Base-by-base conservation (phyloP, 371 early-diverging fungal species). In the Umbelopsis sp. region DNA sequence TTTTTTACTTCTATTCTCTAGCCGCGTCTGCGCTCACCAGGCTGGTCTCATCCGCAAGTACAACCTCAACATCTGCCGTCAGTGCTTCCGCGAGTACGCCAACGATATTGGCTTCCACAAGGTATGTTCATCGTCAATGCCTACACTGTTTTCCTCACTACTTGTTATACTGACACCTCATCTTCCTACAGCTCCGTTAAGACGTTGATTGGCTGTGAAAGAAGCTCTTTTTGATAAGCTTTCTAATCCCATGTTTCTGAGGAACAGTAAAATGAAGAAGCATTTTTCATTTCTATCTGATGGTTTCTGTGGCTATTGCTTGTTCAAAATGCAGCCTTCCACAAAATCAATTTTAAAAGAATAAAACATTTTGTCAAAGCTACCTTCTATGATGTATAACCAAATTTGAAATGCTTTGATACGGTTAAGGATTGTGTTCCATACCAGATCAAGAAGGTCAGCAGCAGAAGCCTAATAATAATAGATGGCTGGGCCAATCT, bases 31-130 rank as follows among this genome's bases (percentile, higher is more conserved):
- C 87, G 89, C 94, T 69, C 97, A 98, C 92, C 96, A 91, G 77
- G 96, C 96, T 74, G 99, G 99, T 90, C 89, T 99, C 74, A 99
- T 99, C 87, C 96, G 99, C 90, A 99, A 97, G 91, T 97, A 98
- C 92, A 91, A 89, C 72, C 87, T 99, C 70, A 92, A 96, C 90
- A 86, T 99, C 74, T 99, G 99, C 94, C 94, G 99, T 90, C 97
- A 99, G 89, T 99, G 99, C 92, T 98, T 99, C 94, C 97, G 98
- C 83, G 97, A 98, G 87, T 93, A 98, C 87, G 88, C 99, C 80
- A 84, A 84, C 70, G 96, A 96, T 82, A 98, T 99, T 87, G 99
- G 99, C 74, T 99, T 99, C 91, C 85, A 87, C 85, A 97, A 97
- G 95, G 91, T 69, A 73, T 50, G 24, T n/a, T 35, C 4, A 38